Evolutionary conservation across 2,329 filamentous ascomycete species (phyloP).

Genomic region (Penicillium freii): DNA sequence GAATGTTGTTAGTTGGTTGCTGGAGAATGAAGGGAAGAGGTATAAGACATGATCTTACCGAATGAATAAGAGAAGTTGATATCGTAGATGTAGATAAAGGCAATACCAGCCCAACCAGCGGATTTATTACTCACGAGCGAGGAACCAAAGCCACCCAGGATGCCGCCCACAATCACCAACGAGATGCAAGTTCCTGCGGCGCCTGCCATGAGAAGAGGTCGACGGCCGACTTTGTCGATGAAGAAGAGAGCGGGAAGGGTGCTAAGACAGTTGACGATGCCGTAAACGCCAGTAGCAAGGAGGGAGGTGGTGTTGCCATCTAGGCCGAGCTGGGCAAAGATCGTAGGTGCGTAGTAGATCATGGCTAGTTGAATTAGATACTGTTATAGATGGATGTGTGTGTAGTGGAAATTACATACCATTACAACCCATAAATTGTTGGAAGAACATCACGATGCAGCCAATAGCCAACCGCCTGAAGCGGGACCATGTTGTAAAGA

Average conservation of each 20-base stretch:
- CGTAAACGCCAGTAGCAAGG: slow-evolving; percentile 39
- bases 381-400: background rate
- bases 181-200: slow-evolving; percentile 38
- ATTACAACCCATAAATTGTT: slow-evolving; percentile 51
- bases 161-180: slow-evolving; percentile 37
- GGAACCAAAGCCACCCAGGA: slow-evolving; percentile 35
- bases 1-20: background rate
- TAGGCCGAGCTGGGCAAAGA: slow-evolving; percentile 48
- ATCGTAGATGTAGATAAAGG: slow-evolving; percentile 41
- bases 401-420: slow-evolving; percentile 23
- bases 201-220: slow-evolving; percentile 37
- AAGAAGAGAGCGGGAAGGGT: slow-evolving; percentile 37
- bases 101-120: slow-evolving; percentile 39
- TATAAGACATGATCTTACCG: slow-evolving; percentile 22
- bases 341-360: slow-evolving; percentile 51
- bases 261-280: slow-evolving; percentile 41
- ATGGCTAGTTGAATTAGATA: slow-evolving; percentile 31
- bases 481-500: slow-evolving; percentile 36
- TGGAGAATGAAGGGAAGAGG: background rate
- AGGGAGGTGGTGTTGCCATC: slow-evolving; percentile 37
- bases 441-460: slow-evolving; percentile 42
- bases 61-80: slow-evolving; percentile 41
- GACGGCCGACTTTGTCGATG: slow-evolving; percentile 37
- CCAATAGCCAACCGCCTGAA: slow-evolving; percentile 42
- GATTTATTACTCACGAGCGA: slow-evolving; percentile 27